Evolutionary conservation across 2,329 filamentous ascomycete species (phyloP).

Genomic region (Biscogniauxia sp.): DNA sequence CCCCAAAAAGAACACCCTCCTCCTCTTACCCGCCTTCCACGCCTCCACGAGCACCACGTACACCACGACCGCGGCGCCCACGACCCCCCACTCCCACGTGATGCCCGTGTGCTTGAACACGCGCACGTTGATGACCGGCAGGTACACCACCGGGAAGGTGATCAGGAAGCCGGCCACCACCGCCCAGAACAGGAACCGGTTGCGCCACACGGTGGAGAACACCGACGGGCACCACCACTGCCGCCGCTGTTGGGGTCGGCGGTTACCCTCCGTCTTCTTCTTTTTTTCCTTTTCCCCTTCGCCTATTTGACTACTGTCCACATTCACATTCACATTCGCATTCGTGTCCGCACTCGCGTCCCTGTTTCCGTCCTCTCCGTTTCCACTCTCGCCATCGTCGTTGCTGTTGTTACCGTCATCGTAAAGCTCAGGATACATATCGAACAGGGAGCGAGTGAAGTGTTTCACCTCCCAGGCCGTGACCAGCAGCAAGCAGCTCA

Average conservation of each 20-base stretch:
- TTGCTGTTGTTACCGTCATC: too few species aligned
- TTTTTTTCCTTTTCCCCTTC: too few species aligned
- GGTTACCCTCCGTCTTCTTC: too few species aligned
- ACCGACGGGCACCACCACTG: too few species aligned
- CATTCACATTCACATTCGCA: too few species aligned
- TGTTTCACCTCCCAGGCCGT: conserved; percentile 74
- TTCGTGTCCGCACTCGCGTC: too few species aligned
- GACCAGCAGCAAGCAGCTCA: conserved; percentile 66
- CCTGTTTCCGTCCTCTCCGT: too few species aligned
- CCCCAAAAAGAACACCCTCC: too few species aligned
- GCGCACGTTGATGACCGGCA: conserved; percentile 61
- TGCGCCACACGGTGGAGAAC: conserved; percentile 58
- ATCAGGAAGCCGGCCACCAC: conserved; percentile 58
- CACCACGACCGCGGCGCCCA: conserved; percentile 54
- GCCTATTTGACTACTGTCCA: too few species aligned
- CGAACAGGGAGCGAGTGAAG: conserved; percentile 66
- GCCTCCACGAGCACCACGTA: conserved; percentile 64
- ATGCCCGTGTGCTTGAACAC: conserved; percentile 71
- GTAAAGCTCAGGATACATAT: conserved; percentile 59
- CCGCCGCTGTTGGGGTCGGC: too few species aligned
- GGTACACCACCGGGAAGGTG: conserved; percentile 64
- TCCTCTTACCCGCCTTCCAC: conserved; percentile 65
- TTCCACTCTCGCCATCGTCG: too few species aligned
- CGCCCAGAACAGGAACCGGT: conserved; percentile 65
- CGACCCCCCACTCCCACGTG: conserved; percentile 70